phyloP scores from a whole-genome alignment of 148 eudicot genomes.

The Vaccinium macrocarpon region DNA sequence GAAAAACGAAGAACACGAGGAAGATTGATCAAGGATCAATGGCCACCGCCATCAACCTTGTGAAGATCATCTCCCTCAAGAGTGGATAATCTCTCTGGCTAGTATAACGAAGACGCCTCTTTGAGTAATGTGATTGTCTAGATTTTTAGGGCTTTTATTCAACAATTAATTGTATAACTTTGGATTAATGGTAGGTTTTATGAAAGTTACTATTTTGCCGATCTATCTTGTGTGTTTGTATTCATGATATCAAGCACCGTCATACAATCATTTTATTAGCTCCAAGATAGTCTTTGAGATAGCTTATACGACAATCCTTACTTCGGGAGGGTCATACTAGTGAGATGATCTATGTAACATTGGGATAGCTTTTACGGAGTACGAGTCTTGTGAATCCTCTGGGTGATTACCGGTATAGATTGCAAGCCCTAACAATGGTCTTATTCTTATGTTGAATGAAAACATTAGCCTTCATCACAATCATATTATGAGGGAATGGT shows the following conservation, averaged over 20 bases:
- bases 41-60: background rate
- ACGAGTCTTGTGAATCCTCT: background rate
- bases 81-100: background rate
- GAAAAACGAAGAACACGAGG: background rate
- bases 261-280: background rate
- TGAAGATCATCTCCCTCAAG: background rate
- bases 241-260: background rate
- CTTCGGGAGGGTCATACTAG: background rate
- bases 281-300: background rate
- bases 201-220: background rate
- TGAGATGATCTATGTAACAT: background rate
- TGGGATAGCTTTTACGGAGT: background rate
- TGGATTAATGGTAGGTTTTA: background rate
- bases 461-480: background rate
- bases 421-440: background rate
- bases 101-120: background rate
- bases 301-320: background rate
- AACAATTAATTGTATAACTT: background rate
- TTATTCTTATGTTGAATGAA: background rate
- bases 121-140: background rate
- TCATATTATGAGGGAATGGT: background rate
- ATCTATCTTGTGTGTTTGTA: background rate
- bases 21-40: background rate
- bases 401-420: background rate
- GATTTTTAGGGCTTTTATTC: background rate